Evolutionary conservation across 164 flowering plant genomes (phyloP).

Genomic region (Platanus orientalis): DNA sequence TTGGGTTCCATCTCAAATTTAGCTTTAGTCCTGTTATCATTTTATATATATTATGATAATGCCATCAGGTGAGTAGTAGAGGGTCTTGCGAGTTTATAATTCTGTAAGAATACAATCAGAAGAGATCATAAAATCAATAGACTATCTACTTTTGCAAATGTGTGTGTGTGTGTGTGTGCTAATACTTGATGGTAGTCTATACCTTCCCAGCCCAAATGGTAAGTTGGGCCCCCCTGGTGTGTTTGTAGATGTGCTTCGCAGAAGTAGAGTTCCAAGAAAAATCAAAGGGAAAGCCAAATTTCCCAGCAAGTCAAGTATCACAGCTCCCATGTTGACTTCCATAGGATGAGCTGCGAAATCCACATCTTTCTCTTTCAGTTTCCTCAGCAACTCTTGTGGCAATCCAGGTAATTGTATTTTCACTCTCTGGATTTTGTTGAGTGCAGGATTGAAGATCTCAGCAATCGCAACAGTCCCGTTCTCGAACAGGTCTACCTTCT

Average conservation of each 20-base stretch:
- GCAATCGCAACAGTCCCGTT: constrained; percentile 63
- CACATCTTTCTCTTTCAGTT: constrained; percentile 54
- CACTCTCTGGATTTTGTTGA: constrained; percentile 59
- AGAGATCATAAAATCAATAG: no score
- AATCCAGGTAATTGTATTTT: constrained; percentile 60
- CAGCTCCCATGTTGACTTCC: constrained; percentile 30
- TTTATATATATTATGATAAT: background rate
- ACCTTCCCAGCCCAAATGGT: constrained; percentile 64
- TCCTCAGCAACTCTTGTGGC: constrained; percentile 49
- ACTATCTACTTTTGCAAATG: background rate
- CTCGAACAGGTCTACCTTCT: constrained; percentile 60
- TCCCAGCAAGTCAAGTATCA: constrained; percentile 49
- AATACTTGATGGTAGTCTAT: constrained; percentile 1
- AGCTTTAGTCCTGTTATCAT: constrained; percentile 47
- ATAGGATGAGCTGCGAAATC: constrained; percentile 70
- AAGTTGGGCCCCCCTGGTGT: constrained; percentile 49
- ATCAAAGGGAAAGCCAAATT: constrained; percentile 62
- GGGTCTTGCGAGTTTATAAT: background rate
- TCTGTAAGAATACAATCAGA: background rate
- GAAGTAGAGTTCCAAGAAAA: constrained; percentile 40
- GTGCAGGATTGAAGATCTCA: constrained; percentile 49
- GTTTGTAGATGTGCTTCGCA: constrained; percentile 23
- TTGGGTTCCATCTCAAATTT: constrained; percentile 75
- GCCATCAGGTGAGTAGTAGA: no score
- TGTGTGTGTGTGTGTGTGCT: background rate